Base-by-base conservation (phyloP, 208 protist species). In the Leishmania turanica region DNA sequence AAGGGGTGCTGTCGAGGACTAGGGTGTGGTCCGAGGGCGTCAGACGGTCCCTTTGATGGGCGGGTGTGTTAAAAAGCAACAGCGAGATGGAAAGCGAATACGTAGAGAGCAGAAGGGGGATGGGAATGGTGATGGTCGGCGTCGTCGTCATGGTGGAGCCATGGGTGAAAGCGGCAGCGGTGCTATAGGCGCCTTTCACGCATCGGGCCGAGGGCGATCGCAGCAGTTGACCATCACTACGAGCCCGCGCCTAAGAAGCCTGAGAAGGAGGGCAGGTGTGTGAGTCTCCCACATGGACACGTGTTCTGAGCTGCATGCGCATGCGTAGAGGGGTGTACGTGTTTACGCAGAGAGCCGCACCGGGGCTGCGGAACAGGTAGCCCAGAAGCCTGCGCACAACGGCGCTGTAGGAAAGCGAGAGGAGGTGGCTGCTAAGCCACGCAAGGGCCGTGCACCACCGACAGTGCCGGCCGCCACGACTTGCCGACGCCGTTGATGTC, bases 401-500 rank as follows among this genome's bases (percentile, higher is more conserved):
- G 11, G n/a, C 8, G n/a, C 0, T 8, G 47, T 13, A 58, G n/a
- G 47, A 27, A 34, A 76, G 53, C 27, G 31, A 21, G 51, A 53
- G 68, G 21, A 21, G 42, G 40, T 24, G 69, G 13, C 40, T 51
- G 42, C 9, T 51, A 54, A 73, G 45, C 69, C 54, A 31, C 58
- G 40, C 56, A 53, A 58, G 24, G 13, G 40, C 40, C 49, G 47
- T 45, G 13, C 56, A 68, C n/a, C n/a, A 76, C 78, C 51, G 53
- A 64, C 66, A 76, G 34, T 40, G 74, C 75, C 7, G 78, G 78
- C 40, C 77, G 37, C 78, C 83, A 84, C 42, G 60, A 42, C 51
- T 73, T 24, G 27, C 62, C 53, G 47, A 81, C 72, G 8, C 69
- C 56, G 54, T 87, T 87, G 65, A 84, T 73, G 79, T 87, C 81